Percentiles rank a stretch among this genome's conserved stretches.
These are phyloP conservation scores for Saitozyma podzolica DNA, from an alignment of 768 basidiomycete species.

Conservation along the genomic window DNA sequence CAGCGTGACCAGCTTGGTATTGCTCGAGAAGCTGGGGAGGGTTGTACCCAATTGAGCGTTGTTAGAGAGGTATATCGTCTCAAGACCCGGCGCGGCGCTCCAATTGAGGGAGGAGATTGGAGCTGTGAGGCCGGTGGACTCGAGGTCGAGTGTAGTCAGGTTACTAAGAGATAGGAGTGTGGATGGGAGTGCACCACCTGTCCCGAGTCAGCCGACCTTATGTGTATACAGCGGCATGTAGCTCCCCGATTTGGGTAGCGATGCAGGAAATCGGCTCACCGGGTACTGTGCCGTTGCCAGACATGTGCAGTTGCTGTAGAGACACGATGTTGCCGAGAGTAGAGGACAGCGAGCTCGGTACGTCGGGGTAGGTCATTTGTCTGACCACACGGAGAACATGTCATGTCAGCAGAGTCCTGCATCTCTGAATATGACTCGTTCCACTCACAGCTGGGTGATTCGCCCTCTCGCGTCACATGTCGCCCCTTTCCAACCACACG, in stretches of 20 bases:
- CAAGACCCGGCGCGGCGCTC: constrained; percentile 17
- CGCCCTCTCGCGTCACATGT: constrained; percentile 45
- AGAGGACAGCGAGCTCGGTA: constrained; percentile 38
- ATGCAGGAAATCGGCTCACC: constrained; percentile 27
- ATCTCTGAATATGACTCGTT: neutral
- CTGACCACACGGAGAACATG: neutral
- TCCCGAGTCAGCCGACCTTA: neutral
- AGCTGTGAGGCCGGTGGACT: constrained; percentile 46
- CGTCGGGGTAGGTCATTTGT: constrained; percentile 44
- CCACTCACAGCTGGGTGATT: constrained; percentile 42
- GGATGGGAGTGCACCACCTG: constrained; percentile 47
- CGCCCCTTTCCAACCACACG: constrained; percentile 51
- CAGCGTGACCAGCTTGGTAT: constrained; percentile 35
- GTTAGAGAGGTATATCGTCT: constrained; percentile 43
- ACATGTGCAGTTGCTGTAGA: constrained; percentile 40
- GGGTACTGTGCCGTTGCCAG: constrained; percentile 47
- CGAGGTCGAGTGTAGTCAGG: constrained; percentile 45
- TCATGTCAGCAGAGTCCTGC: neutral
- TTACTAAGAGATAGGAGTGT: constrained; percentile 27
- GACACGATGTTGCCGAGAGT: constrained; percentile 46
- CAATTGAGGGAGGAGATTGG: constrained; percentile 36
- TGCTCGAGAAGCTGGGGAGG: constrained; percentile 37
- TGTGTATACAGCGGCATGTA: neutral
- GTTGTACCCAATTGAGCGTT: constrained; percentile 46
- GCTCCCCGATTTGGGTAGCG: no score